Evolutionary conservation across 2,329 filamentous ascomycete species (phyloP).

Genomic region (Basipetospora chlamydospora): DNA sequence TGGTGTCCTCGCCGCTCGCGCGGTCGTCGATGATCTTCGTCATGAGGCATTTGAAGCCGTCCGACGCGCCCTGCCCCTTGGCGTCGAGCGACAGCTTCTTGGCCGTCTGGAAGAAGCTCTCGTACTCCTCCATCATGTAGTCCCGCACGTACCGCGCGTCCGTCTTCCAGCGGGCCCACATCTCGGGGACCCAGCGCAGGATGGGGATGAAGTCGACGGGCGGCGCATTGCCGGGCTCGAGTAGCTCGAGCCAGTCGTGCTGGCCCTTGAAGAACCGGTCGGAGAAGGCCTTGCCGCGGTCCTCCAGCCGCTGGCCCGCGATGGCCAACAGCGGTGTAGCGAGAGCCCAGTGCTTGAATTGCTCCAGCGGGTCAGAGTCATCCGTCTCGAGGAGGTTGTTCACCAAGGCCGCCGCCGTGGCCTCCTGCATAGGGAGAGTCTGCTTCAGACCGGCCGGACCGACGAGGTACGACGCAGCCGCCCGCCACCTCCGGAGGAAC

Average conservation of each 20-base stretch:
- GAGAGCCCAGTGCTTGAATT: constrained; percentile 12
- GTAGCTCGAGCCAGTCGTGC: constrained; percentile 11
- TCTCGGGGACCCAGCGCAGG: constrained; percentile 10
- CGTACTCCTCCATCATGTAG: constrained; percentile 9
- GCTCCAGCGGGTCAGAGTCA: constrained; percentile 6
- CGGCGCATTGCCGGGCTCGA: constrained; percentile 14
- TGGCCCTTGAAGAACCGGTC: constrained; percentile 12
- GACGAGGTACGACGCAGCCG: constrained; percentile 9
- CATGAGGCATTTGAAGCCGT: constrained; percentile 7
- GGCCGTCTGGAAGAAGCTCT: not conserved
- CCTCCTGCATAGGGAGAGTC: constrained; percentile 10
- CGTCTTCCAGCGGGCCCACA: constrained; percentile 12
- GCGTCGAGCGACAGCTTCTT: not conserved
- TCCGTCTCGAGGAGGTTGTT: constrained; percentile 9
- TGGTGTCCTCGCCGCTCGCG: constrained; percentile 5
- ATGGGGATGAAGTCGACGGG: constrained; percentile 14
- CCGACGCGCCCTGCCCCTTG: no score
- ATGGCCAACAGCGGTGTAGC: constrained; percentile 13
- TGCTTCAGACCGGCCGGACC: constrained; percentile 10
- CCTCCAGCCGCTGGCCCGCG: constrained; percentile 10
- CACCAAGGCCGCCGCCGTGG: constrained; percentile 11
- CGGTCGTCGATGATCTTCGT: constrained; percentile 10
- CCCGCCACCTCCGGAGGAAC: constrained; percentile 11
- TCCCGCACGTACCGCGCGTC: constrained; percentile 10
- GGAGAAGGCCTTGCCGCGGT: constrained; percentile 8